phyloP scores from a whole-genome alignment of 2,329 filamentous ascomycete species.

The Diaporthe humulicola region DNA sequence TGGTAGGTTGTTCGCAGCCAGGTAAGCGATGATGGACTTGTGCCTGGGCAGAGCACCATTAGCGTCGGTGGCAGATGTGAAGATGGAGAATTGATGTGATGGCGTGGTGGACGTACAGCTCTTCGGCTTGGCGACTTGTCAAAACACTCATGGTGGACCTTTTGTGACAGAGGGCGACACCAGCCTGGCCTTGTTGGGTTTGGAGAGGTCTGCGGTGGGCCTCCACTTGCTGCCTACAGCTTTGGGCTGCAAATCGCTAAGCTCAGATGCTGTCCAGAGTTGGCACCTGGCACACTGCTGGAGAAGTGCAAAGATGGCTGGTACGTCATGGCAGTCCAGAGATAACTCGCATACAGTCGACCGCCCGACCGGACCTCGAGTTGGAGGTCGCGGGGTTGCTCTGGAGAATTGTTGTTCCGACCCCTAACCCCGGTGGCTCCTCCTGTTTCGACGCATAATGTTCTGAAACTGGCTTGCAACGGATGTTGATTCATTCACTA shows the following conservation, averaged over 20 bases:
- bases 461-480: neutral
- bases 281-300: constrained; percentile 20
- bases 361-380: constrained; percentile 15
- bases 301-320: constrained; percentile 17
- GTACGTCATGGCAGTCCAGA: constrained; percentile 20
- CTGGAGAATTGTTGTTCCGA: constrained; percentile 5
- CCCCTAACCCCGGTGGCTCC: neutral
- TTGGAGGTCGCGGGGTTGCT: constrained; percentile 9
- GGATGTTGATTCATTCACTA: neutral
- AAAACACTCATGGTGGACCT: constrained; percentile 76
- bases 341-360: constrained; percentile 4
- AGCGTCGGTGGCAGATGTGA: neutral
- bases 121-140: constrained; percentile 85
- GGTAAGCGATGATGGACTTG: constrained; percentile 93
- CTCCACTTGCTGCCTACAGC: constrained; percentile 21
- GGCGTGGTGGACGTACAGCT: constrained; percentile 74
- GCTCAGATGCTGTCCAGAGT: constrained; percentile 19
- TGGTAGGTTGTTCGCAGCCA: constrained; percentile 79
- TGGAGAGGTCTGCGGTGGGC: neutral
- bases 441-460: neutral
- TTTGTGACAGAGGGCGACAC: constrained; percentile 4
- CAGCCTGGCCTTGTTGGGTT: constrained; percentile 15
- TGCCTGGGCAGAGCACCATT: constrained; percentile 68
- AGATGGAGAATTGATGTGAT: constrained; percentile 29
- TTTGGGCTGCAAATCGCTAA: constrained; percentile 15